phyloP scores from a whole-genome alignment of 768 basidiomycete genomes.

The Sporobolomyces pararoseus region DNA sequence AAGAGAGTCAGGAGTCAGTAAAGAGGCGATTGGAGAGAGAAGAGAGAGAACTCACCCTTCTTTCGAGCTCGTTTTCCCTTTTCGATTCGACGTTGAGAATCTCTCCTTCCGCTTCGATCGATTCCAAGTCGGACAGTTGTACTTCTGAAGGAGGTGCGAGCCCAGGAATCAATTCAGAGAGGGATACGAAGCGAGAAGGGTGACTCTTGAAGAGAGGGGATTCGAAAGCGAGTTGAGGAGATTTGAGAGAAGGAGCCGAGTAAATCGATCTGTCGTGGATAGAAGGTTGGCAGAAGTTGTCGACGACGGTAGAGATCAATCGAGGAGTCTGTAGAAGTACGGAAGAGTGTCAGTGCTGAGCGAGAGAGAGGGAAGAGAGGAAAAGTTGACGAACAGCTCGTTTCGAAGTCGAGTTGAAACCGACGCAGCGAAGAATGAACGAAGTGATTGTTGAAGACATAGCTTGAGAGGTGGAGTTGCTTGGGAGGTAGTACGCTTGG shows the following conservation, averaged over 20 bases:
- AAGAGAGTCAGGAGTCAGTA: no score
- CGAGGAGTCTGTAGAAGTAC: not conserved
- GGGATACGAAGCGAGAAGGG: constrained; percentile 1
- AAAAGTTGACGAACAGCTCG: constrained; percentile 16
- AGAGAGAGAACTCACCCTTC: not conserved
- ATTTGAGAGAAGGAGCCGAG: constrained; percentile 1
- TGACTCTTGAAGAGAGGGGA: constrained; percentile 2
- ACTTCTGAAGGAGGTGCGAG: not conserved
- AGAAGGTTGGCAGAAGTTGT: not conserved
- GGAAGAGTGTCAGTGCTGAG: not conserved
- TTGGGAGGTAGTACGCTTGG: not conserved
- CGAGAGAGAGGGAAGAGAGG: no score
- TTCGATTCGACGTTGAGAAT: not conserved
- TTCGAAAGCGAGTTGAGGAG: not conserved
- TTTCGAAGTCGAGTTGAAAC: not conserved
- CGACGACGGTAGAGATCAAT: not conserved
- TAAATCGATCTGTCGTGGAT: not conserved
- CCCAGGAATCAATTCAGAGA: constrained; percentile 10
- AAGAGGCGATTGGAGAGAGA: not conserved
- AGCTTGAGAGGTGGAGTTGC: no score
- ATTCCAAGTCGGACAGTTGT: constrained; percentile 2
- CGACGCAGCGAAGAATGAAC: not conserved
- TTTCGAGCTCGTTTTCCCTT: not conserved
- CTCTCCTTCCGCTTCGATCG: constrained; percentile 1
- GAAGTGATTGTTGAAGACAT: not conserved